Evolutionary conservation across 2,329 filamentous ascomycete species (phyloP).

Genomic region (Fusarium sp.): DNA sequence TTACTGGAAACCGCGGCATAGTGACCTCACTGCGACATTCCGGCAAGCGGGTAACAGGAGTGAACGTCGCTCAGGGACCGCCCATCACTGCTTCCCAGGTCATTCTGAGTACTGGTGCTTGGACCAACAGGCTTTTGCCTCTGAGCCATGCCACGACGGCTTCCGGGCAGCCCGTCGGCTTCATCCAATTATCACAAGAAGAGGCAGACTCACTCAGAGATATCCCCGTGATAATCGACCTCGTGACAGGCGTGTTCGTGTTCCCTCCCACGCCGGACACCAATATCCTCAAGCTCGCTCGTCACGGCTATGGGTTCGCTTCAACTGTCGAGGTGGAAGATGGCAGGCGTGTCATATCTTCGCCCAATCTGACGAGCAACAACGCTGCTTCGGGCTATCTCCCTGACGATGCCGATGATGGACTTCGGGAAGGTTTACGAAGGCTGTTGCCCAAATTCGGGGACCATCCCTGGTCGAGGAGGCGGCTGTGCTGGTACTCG

Average conservation of each 20-base stretch:
- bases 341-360: conserved; percentile 41
- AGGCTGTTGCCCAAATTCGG: conserved; percentile 67
- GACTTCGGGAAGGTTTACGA: conserved; percentile 64
- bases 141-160: conserved; percentile 56
- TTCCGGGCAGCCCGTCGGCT: conserved; percentile 75
- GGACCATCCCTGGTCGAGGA: conserved; percentile 13
- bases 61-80: conserved; percentile 51
- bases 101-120: conserved; percentile 79
- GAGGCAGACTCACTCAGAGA: conserved; percentile 68
- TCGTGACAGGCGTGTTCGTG: conserved; percentile 67
- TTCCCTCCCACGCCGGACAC: conserved; percentile 65
- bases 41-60: conserved; percentile 33
- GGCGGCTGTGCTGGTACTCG: conserved; percentile 34
- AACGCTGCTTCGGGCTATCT: conserved; percentile 59
- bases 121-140: conserved; percentile 69
- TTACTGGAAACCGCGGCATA: conserved; percentile 47
- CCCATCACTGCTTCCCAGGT: conserved; percentile 69
- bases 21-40: conserved; percentile 41
- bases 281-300: conserved; percentile 70
- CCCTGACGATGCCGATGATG: conserved; percentile 66
- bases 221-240: conserved; percentile 73
- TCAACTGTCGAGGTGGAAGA: conserved; percentile 38
- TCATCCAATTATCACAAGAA: conserved; percentile 71
- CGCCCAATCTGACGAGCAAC: conserved; percentile 51
- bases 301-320: conserved; percentile 71